Evolutionary conservation across 2,329 filamentous ascomycete genomes (phyloP).

Genomic region (Thermomyces lanuginosus): DNA sequence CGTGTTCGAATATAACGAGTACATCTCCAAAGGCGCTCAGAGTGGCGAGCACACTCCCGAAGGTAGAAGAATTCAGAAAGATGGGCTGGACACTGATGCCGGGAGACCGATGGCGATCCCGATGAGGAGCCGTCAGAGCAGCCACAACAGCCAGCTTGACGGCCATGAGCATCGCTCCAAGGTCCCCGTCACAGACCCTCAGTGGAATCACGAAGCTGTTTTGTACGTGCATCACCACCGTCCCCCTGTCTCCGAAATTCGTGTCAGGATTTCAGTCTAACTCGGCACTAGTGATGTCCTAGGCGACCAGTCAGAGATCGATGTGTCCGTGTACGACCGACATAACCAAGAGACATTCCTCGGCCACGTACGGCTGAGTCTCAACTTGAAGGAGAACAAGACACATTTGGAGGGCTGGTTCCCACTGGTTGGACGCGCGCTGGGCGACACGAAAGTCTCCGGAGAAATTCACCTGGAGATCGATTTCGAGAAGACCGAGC

Average conservation of each 20-base stretch:
- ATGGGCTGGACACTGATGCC: conserved; percentile 60
- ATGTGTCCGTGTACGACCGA: conserved; percentile 86
- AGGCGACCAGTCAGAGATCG: conserved; percentile 74
- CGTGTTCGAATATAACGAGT: conserved; percentile 90
- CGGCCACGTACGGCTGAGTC: conserved; percentile 72
- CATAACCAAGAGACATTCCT: conserved; percentile 75
- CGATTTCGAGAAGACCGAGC: conserved; percentile 69
- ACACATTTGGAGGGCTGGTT: conserved; percentile 73
- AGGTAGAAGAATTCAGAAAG: conserved; percentile 39
- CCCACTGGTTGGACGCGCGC: conserved; percentile 59
- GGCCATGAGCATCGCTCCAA: conserved; percentile 41
- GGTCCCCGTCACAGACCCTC: conserved; percentile 61
- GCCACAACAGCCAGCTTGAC: conserved; percentile 72
- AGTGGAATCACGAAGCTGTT: conserved; percentile 87
- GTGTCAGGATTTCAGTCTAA: not conserved
- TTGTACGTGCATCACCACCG: conserved; percentile 53
- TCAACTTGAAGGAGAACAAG: conserved; percentile 50
- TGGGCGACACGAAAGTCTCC: conserved; percentile 56
- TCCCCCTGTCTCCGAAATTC: not conserved
- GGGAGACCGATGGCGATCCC: conserved; percentile 84
- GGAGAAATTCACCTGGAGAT: conserved; percentile 84
- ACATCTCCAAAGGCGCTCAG: conserved; percentile 76
- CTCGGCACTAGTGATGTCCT: conserved; percentile 77
- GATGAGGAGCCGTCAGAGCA: conserved; percentile 92
- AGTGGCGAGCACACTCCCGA: conserved; percentile 45